Evolutionary conservation across 768 basidiomycete species (phyloP).

Genomic region (Phylloporus arenicola): DNA sequence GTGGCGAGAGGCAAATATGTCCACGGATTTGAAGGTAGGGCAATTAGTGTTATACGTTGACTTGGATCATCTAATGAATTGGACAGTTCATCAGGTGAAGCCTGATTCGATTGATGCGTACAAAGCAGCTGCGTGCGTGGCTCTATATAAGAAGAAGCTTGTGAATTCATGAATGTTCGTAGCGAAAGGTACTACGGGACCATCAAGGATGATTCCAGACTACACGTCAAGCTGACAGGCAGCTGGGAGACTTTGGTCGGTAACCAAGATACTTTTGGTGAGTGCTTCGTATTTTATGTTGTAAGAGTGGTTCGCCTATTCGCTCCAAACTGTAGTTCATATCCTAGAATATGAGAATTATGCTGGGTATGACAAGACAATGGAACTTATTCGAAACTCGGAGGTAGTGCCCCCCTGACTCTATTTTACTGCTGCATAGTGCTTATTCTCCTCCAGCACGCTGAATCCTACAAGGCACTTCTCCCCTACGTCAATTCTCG

Average conservation of each 20-base stretch:
- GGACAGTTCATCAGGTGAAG: slow-evolving; percentile 76
- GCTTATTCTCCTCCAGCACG: slow-evolving; percentile 42
- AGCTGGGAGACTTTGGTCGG: slow-evolving; percentile 92
- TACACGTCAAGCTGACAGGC: slow-evolving; percentile 86
- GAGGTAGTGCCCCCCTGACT: slow-evolving; percentile 42
- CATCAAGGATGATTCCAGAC: slow-evolving; percentile 63
- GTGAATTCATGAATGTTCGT: slow-evolving; percentile 7
- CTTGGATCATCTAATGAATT: slow-evolving; percentile 2
- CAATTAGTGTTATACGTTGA: neutral
- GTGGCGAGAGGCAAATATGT: slow-evolving; percentile 94
- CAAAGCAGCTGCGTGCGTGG: slow-evolving; percentile 77
- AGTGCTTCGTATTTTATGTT: slow-evolving; percentile 31
- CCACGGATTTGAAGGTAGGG: slow-evolving; percentile 78
- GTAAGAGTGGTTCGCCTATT: neutral
- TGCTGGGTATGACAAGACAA: slow-evolving; percentile 78
- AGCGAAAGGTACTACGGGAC: slow-evolving; percentile 84
- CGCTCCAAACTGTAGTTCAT: slow-evolving; percentile 36
- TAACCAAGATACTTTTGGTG: slow-evolving; percentile 80
- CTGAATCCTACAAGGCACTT: slow-evolving; percentile 63
- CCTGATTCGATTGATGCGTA: slow-evolving; percentile 80
- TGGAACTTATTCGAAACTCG: slow-evolving; percentile 54
- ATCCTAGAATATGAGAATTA: slow-evolving; percentile 96
- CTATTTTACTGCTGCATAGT: neutral
- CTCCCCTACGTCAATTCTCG: slow-evolving; percentile 73
- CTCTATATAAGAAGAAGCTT: slow-evolving; percentile 2